Base-by-base conservation (phyloP, 345 rosid species). In the Corchorus capsularis region DNA sequence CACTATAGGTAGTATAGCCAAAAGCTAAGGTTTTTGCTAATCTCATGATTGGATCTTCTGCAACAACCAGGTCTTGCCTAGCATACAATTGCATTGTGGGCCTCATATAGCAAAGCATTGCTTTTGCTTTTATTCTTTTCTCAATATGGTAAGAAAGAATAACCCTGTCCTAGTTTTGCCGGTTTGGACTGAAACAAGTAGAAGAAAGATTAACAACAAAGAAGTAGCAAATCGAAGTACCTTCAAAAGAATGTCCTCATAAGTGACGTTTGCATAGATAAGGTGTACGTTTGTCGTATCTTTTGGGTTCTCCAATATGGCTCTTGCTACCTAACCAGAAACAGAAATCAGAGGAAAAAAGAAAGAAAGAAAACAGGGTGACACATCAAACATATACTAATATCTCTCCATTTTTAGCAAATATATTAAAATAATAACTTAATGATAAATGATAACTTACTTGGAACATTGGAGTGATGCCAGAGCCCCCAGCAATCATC, bases 391-490 rank as follows among this genome's bases (percentile, higher is more conserved):
- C 20, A 3, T 32, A n/a, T 49, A 27, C 34, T 52, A 56, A 27
- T 53, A 79, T 71, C 43, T 32, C 34, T 57, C 7, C 9, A 63
- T 22, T 67, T 13, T 7, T 1, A 73, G 61, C 35, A 72, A 68
- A 79, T 20, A 75, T 8, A 64, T 13, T 7, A 49, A 43, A 63
- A 52, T 63, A 68, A 41, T 14, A 19, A 53, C 16, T 22, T 45
- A 1, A 17, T 34, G 62, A 70, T 43, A 12, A 57, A 79, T 63
- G 62, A 32, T 41, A 15, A 59, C 86, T 71, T 75, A 94, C 99
- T 85, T 96, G 99, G 88, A 90, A 96, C 99, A 94, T 96, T 32
- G 98, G 99, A 79, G 99, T 94, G 80, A 96, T 96, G 81, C 99
- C 99, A 78, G 99, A 89, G 60, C 99, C 99, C 73, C 99, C 99